Percentiles rank a stretch among this genome's conserved stretches.
Conservation (phyloP, 2,329 filamentous ascomycete genomes). For the Zymoseptoria tritici region DNA sequence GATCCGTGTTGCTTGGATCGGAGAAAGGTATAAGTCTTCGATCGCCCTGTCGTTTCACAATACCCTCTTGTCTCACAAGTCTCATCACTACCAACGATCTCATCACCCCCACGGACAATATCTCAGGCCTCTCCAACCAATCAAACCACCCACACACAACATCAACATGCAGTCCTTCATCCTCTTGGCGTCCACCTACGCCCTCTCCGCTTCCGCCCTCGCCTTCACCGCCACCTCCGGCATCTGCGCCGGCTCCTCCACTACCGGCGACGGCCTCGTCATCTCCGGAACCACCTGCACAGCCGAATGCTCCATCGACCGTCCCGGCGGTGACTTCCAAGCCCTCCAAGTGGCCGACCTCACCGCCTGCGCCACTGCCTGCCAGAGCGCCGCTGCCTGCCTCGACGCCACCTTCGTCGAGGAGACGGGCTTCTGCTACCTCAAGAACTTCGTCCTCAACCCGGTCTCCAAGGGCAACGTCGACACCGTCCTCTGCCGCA, state of each 20-base stretch:
- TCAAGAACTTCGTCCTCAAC: not conserved
- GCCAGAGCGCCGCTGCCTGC: not conserved
- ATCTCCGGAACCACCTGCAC: not conserved
- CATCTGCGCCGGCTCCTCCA: not conserved
- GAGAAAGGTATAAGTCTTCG: not conserved
- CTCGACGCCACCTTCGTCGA: not conserved
- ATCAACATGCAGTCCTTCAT: not conserved
- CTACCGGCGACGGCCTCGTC: not conserved
- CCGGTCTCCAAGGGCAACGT: not conserved
- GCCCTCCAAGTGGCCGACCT: not conserved
- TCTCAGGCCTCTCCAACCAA: not conserved
- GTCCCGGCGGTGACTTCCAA: not conserved
- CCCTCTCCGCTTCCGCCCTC: not conserved
- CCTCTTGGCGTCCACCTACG: not conserved
- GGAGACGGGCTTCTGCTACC: not conserved
- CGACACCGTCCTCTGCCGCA: not conserved
- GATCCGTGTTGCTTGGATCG: not conserved
- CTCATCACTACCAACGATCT: not conserved
- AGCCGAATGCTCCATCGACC: not conserved
- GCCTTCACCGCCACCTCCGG: not conserved
- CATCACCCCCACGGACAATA: not conserved
- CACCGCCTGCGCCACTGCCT: not conserved
- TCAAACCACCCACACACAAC: not conserved
- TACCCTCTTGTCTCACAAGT: not conserved
- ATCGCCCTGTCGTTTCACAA: not conserved